Percentiles rank a stretch among this genome's conserved stretches.
These are phyloP conservation scores for Tuber brumale DNA, from an alignment of 495 filamentous ascomycete species.

Conservation along the genomic window DNA sequence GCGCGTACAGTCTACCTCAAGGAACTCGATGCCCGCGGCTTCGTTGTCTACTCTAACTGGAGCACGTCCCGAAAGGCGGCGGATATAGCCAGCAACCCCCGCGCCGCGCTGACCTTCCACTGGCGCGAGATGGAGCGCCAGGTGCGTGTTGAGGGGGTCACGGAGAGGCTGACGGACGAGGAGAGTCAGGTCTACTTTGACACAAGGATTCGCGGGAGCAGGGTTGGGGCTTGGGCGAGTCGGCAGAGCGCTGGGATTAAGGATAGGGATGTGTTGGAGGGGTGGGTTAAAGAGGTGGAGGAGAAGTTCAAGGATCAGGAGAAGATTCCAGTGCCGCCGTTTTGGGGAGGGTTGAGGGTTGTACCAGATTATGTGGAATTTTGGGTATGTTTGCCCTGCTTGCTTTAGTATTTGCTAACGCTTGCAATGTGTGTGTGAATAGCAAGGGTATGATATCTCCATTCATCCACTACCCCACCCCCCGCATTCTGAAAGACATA, in stretches of 20 bases:
- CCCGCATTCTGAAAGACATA: neutral
- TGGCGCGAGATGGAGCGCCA: constrained; percentile 72
- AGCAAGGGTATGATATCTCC: constrained; percentile 27
- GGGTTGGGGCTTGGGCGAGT: constrained; percentile 91
- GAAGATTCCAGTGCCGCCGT: constrained; percentile 79
- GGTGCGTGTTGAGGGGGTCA: constrained; percentile 71
- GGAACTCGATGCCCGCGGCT: constrained; percentile 68
- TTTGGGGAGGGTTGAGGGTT: constrained; percentile 88
- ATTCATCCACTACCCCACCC: neutral
- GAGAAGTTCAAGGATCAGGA: constrained; percentile 62
- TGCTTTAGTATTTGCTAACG: neutral
- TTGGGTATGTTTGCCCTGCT: constrained; percentile 50
- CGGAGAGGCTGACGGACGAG: constrained; percentile 58
- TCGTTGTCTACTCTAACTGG: constrained; percentile 91
- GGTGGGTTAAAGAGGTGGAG: constrained; percentile 43
- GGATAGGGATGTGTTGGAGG: constrained; percentile 38
- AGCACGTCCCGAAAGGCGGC: constrained; percentile 63
- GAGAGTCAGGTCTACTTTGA: constrained; percentile 87
- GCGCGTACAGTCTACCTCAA: constrained; percentile 88
- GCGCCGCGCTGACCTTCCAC: constrained; percentile 69
- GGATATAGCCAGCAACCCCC: constrained; percentile 60
- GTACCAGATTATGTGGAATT: constrained; percentile 84
- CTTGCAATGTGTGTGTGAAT: neutral
- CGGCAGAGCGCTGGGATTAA: constrained; percentile 68
- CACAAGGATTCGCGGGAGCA: constrained; percentile 55